Evolutionary conservation across 768 basidiomycete species (phyloP), one percentile per base, ranked within the genome.

Genomic region (Amanita exitialis): DNA sequence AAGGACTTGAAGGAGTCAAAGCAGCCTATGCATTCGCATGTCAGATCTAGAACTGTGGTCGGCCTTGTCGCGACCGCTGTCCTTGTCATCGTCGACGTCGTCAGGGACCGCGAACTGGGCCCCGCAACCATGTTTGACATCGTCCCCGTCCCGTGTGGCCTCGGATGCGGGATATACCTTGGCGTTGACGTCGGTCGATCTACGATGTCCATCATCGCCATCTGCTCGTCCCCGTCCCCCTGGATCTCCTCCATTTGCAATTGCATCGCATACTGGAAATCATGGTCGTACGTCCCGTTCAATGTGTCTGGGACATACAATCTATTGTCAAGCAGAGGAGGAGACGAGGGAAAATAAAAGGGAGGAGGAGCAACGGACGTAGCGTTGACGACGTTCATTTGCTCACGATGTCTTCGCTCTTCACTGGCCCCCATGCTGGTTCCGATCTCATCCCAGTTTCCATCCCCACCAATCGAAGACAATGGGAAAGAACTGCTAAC

Each of bases 1-100:
- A 47, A 16, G 4, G 49, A 25, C 12, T 46, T 20, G 5, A 70
- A 44, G 12, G 15, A 18, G 16, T 78, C 77, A 9, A 60, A 54
- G 53, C 76, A 78, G 20, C 73, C 68, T 6, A 69, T 58, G 42
- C 76, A 77, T 38, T 65, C 58, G 2, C 59, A 57, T 3, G 64
- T 32, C 32, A 32, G 42, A 13, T 28, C 49, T n/a, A 18, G 42
- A n/a, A 16, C 7, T 1, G 25, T 25, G 15, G 16, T 13, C 13
- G 32, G 13, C 32, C 32, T 10, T 0, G 16, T 13, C 13, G 32
- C 32, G 2, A 13, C 1, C 5, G 32, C 4, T 32, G 30, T 12
- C 30, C 30, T 12, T 30, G 32, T 32, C 13, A 32, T 20, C 7
- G 18, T 41, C 13, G 6, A 30, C n/a, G 13, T 21, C 34, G 5